Percentiles rank a stretch among this genome's conserved stretches.
phyloP scores from a whole-genome alignment of 2,329 filamentous ascomycete genomes.

The Penicillium digitatum region DNA sequence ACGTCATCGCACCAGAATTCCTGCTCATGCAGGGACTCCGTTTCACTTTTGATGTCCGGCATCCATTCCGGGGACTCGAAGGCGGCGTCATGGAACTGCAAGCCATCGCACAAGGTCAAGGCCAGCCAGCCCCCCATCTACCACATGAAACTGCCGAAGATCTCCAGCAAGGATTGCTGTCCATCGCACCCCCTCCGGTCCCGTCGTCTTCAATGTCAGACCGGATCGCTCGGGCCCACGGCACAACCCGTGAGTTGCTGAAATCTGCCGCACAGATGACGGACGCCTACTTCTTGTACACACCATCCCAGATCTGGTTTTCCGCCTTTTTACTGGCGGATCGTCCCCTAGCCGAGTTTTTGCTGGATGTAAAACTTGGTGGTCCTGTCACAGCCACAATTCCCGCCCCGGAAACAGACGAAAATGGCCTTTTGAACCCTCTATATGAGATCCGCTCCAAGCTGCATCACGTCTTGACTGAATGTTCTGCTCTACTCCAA shows the following conservation, averaged over 20 bases:
- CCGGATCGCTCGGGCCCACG: slow-evolving; percentile 62
- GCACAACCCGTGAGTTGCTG: slow-evolving; percentile 67
- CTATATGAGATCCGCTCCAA: slow-evolving; percentile 36
- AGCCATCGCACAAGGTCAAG: slow-evolving; percentile 61
- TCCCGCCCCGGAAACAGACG: slow-evolving; percentile 2
- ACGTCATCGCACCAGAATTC: slow-evolving; percentile 87
- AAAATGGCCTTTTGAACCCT: slow-evolving; percentile 16
- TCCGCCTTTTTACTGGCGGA: slow-evolving; percentile 75
- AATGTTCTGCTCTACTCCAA: slow-evolving; percentile 40
- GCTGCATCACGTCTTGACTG: slow-evolving; percentile 35
- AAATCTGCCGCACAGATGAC: slow-evolving; percentile 80
- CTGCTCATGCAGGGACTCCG: slow-evolving; percentile 85
- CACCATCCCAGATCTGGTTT: slow-evolving; percentile 89
- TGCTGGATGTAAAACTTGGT: slow-evolving; percentile 45
- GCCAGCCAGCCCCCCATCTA: slow-evolving; percentile 32
- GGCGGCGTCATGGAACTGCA: slow-evolving; percentile 80
- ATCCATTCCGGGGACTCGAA: slow-evolving; percentile 83
- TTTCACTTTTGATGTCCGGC: slow-evolving; percentile 89
- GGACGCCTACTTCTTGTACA: slow-evolving; percentile 95
- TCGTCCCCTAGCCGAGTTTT: slow-evolving; percentile 43
- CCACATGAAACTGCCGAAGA: slow-evolving; percentile 30
- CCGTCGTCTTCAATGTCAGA: slow-evolving; percentile 35
- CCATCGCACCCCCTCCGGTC: slow-evolving; percentile 29
- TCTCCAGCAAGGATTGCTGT: slow-evolving; percentile 29
- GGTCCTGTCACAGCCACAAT: slow-evolving; percentile 16